A percentile compares a stretch with the other conserved stretches of the same genome.
phyloP scores from a whole-genome alignment of 352 stramenopile genomes.

The Thalassiosira gravida region DNA sequence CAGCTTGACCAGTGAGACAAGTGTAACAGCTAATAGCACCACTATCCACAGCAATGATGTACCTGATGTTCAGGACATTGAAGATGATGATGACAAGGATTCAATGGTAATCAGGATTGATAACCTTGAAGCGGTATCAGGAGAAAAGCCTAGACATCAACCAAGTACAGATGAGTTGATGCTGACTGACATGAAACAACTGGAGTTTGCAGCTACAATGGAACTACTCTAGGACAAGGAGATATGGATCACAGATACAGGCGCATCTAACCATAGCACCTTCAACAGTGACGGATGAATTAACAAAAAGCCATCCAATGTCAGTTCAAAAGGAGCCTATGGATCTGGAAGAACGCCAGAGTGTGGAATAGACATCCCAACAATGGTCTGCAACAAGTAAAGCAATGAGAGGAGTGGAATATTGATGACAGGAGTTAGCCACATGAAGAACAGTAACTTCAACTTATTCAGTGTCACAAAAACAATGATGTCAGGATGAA shows the following conservation, averaged over 20 bases:
- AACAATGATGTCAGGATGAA: constrained; percentile 18
- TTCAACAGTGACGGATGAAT: background rate
- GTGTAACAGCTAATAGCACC: too few species aligned
- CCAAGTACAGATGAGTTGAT: too few species aligned
- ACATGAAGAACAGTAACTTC: background rate
- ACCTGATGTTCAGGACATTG: too few species aligned
- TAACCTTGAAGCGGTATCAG: too few species aligned
- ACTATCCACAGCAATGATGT: too few species aligned
- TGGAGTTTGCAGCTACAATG: too few species aligned
- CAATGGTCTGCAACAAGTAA: background rate
- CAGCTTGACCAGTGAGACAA: too few species aligned
- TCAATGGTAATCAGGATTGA: too few species aligned
- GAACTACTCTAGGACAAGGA: background rate
- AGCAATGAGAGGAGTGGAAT: background rate
- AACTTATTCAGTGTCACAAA: constrained; percentile 22
- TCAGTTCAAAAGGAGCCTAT: background rate
- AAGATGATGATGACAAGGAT: too few species aligned
- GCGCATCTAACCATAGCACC: background rate
- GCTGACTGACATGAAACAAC: too few species aligned
- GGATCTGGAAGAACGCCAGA: background rate
- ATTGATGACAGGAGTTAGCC: background rate
- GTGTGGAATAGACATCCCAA: background rate
- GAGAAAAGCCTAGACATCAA: too few species aligned
- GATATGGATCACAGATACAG: background rate
- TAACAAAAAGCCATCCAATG: background rate